These are phyloP conservation scores for Chloranthus sessilifolius DNA, from an alignment of 164 flowering plant species.

Conservation along the genomic window DNA sequence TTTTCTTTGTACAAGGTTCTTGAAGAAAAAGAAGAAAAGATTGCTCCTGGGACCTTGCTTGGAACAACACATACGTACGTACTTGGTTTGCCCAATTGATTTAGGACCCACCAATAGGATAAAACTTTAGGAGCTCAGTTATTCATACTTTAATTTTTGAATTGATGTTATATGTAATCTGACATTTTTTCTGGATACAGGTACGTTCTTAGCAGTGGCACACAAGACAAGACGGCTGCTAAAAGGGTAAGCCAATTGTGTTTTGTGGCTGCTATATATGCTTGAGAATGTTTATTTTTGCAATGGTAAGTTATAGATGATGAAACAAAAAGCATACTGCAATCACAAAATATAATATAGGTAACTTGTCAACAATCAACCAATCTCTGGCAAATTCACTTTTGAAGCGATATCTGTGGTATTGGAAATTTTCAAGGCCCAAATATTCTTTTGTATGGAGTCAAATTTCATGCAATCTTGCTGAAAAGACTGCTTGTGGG, in stretches of 20 bases:
- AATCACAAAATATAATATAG: too few relatives aligned
- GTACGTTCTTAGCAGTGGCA: slow-evolving; percentile 53
- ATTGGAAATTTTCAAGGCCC: too few relatives aligned
- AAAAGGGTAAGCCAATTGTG: slow-evolving; percentile 60
- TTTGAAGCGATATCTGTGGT: too few relatives aligned
- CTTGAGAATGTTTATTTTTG: too few relatives aligned
- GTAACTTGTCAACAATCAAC: too few relatives aligned
- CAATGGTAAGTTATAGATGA: too few relatives aligned
- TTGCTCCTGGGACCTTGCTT: slow-evolving; percentile 86
- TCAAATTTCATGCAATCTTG: too few relatives aligned
- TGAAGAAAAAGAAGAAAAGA: slow-evolving; percentile 84
- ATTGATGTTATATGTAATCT: background rate
- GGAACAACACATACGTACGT: slow-evolving; percentile 88
- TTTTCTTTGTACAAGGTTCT: slow-evolving; percentile 48
- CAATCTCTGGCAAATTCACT: too few relatives aligned
- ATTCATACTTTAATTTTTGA: background rate
- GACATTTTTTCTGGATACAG: slow-evolving; percentile 25
- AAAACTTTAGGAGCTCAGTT: background rate
- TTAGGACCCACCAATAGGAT: background rate
- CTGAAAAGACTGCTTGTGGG: too few relatives aligned
- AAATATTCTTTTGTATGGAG: too few relatives aligned
- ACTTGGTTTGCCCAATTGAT: background rate
- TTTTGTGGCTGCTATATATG: background rate
- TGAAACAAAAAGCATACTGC: too few relatives aligned
- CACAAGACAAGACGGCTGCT: slow-evolving; percentile 75